These are phyloP conservation scores for Rhodosporidiobolus sp. DNA, from an alignment of 768 basidiomycete genomes.

Conservation along the genomic window DNA sequence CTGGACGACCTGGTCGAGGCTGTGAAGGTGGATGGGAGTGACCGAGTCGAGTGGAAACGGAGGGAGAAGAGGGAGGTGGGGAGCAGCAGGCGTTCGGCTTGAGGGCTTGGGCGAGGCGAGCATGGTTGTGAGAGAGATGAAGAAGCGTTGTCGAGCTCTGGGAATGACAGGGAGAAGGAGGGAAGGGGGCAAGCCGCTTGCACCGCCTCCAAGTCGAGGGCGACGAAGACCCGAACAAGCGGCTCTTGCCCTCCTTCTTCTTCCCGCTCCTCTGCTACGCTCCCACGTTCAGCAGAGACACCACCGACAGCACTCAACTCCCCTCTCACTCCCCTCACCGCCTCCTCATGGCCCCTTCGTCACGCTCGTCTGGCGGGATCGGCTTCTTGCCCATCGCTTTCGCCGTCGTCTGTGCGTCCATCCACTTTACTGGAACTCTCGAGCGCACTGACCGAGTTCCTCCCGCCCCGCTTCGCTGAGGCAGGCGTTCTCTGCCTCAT, in stretches of 20 bases:
- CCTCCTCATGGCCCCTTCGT: background rate
- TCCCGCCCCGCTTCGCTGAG: no score
- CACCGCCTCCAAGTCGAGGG: no score
- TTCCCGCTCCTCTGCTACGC: no score
- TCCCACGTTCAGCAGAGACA: background rate
- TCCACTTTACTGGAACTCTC: no score
- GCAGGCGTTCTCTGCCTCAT: constrained; percentile 13
- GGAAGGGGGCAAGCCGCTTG: no score
- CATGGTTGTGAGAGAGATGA: background rate
- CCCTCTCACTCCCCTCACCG: background rate
- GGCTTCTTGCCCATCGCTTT: constrained; percentile 9
- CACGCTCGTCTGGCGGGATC: background rate
- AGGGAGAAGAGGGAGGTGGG: background rate
- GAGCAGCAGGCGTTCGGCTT: background rate
- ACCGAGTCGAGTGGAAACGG: constrained; percentile 1
- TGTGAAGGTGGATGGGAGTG: background rate
- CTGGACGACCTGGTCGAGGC: background rate
- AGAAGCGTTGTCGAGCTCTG: no score
- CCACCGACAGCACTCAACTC: no score
- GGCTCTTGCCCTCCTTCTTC: no score
- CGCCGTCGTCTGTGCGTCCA: constrained; percentile 5
- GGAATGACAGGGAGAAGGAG: no score
- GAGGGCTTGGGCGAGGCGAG: background rate
- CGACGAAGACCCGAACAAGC: no score
- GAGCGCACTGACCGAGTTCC: no score